Evolutionary conservation across 441 rosid genomes (phyloP).

Genomic region (Kokia cookei): DNA sequence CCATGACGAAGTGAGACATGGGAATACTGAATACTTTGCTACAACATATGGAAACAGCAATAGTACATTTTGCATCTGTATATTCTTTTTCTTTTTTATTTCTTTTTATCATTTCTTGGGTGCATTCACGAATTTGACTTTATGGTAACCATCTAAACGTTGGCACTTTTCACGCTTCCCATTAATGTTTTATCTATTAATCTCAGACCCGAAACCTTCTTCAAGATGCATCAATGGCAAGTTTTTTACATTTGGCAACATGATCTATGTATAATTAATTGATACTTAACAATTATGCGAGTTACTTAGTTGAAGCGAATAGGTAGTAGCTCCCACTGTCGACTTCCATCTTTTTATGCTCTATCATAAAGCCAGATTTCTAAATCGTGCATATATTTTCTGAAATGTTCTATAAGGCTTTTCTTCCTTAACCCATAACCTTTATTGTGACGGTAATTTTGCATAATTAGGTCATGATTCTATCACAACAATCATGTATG

Average conservation of each 20-base stretch:
- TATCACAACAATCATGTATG: no score
- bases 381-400: not conserved
- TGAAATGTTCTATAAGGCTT: not conserved
- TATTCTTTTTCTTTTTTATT: not conserved
- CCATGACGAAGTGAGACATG: slow-evolving; percentile 46
- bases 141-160: not conserved
- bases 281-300: not conserved
- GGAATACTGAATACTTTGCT: slow-evolving; percentile 42
- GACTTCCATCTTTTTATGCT: not conserved
- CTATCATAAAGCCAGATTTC: not conserved
- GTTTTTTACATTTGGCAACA: not conserved
- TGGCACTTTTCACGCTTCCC: not conserved
- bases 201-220: not conserved
- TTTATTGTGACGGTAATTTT: not conserved
- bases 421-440: not conserved
- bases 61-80: not conserved
- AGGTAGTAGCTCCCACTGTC: not conserved
- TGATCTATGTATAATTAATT: not conserved
- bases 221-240: not conserved
- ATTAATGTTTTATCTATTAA: not conserved
- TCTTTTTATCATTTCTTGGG: not conserved
- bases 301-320: not conserved
- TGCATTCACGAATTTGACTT: not conserved
- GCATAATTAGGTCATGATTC: no score
- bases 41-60: slow-evolving; percentile 22